Base-by-base conservation (phyloP, 148 eudicot genomes). In the Fagopyrum esculentum region DNA sequence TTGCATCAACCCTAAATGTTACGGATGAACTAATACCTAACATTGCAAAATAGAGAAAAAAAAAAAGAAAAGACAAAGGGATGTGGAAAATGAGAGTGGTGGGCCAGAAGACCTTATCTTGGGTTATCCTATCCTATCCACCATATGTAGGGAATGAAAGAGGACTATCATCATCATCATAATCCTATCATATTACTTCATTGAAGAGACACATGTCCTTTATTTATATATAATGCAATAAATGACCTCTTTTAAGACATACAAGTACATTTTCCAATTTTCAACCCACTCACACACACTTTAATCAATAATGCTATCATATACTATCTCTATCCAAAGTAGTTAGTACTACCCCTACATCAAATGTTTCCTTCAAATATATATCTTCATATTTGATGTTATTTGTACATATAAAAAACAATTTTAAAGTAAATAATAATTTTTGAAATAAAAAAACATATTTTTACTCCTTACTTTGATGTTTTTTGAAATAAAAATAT, bases 111-210 rank as follows among this genome's bases (percentile, higher is more conserved):
- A 61, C 26, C 73, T 71, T 71, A 71, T 71, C 73, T 71, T 71
- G 29, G 26, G 52, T 71, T 71, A 71, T 71, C 73, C 35, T 71
- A 71, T 71, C 73, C 35, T 46, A 71, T 71, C 49, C 15, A 71
- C 50, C 73, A 61, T 61, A 29, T 9, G 68, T 26, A 61, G 44
- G 68, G 66, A 60, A 60, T 60, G 63, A 19, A 57, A 17, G 63
- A 57, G 29, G 17, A 30, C 64, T 26, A 29, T 9, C 15, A 61
- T 61, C 68, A 55, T 15, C 17, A 35, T 55, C 59, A 51, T 51
- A 15, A 51, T 51, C 56, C 56, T 13, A 51, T 51, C 56, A 57
- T 17, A 17, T 57, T 19, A 22, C 9, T 10, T 52, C 57, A 51
- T 60, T 60, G 43, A 61, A 17, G 10, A 7, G 6, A 22, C 63